Evolutionary conservation across 495 filamentous ascomycete genomes (phyloP), one percentile per base, ranked within the genome.

Genomic region (Neurospora intermedia): DNA sequence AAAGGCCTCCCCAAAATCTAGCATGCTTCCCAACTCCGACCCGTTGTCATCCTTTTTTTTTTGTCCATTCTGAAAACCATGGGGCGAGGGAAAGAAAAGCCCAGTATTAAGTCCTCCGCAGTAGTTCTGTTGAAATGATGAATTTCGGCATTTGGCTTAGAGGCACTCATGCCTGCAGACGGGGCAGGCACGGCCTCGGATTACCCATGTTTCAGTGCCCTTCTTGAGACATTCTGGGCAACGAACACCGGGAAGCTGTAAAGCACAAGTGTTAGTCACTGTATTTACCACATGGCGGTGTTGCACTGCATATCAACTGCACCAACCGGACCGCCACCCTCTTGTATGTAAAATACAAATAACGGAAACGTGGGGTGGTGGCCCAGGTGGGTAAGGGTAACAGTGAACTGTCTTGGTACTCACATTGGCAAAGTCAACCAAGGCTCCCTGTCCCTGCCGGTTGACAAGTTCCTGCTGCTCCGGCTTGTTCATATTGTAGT

Each of bases 191-290:
- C 76, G 75, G 23, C 83, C 83, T 43, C 78, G 81, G 31, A 83
- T 81, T 27, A 84, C 83, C 83, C 82, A 84, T 46, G 81, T 79
- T 27, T 83, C 83, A 39, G 79, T 27, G 43, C 82, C 83, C 18
- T 79, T 78, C 39, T 72, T 74, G 69, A 80, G 78, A 70, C 82
- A 85, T 8, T 78, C 81, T 42, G 82, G 78, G 73, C 82, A 84
- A 69, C 76, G 79, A 23, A 80, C 76, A 15, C 79, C 79, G 40
- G 79, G 79, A 69, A 80, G 71, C 70, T 74, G 69, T 70, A 13
- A n/a, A 48, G 42, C n/a, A 48, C 31, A 20, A 48, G 42, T 11
- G 54, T 66, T 66, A 66, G 69, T 76, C 46, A 75, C 72, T 23
- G 66, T 43, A 71, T 41, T 45, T 72, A 69, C 71, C 73, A 74